Evolutionary conservation across 2,329 filamentous ascomycete genomes (phyloP), one percentile per base, ranked within the genome.

Genomic region (Drechslerella coelobrocha): DNA sequence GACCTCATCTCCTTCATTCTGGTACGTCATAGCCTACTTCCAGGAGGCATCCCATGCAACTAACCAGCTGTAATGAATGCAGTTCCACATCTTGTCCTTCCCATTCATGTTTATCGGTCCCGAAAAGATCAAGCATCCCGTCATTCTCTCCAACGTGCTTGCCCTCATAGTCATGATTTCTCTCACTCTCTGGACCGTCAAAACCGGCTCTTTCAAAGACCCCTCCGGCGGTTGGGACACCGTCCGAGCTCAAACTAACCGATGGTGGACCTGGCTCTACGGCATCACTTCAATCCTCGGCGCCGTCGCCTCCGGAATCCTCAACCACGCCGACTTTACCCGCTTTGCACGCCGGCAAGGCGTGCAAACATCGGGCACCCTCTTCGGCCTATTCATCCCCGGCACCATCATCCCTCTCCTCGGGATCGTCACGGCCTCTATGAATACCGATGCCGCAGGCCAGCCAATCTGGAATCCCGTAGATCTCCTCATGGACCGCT

Each of bases 271-370:
- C 26, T 77, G 79, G 31, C 73, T 80, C 43, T 74, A 77, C 29
- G 80, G 79, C 7, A 77, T 82, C 50, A 81, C 79, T 9, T 79
- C 78, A 0, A 77, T 79, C 3, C 79, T 83, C 19, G 82, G 81
- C 2, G 76, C 77, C 24, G 81, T 82, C 53, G 79, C 81, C 4
- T 79, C 81, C 2, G 81, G 81, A 2, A 75, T 82, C 34, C 79
- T 79, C 12, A 83, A 82, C 72, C 81, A 81, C 69, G 78, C 76
- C 17, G 81, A 83, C 75, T 82, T 79, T 73, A 78, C 80, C 1
- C 78, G 81, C 5, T 82, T 82, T 65, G 78, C 80, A 2, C 73
- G 76, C 2, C 74, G 75, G 12, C 81, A 80, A 5, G 76, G 78
- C 8, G 77, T 80, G 52, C 79, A 80, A 53, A 78, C 83, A 8